Evolutionary conservation across 495 filamentous ascomycete species (phyloP), one percentile per base, ranked within the genome.

Genomic region (Neurospora sp.): DNA sequence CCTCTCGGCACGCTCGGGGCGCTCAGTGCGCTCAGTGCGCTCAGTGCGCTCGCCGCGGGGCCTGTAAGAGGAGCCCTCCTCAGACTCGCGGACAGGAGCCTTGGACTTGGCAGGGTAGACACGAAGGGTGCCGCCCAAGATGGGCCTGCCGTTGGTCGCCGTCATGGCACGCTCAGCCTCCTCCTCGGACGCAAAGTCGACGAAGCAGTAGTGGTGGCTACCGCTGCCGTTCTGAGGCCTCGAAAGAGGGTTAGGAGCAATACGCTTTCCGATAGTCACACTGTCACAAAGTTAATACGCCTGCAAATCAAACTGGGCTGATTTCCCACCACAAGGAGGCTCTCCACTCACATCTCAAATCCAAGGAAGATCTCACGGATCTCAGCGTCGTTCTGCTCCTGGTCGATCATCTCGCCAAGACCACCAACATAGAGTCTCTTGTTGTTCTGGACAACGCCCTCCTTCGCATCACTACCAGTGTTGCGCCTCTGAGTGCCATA

Each of bases 371-470:
- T 83, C 14, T 82, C 79, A 31, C 81, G 83, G 10, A 91, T 84
- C 73, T 89, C 84, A 31, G 75, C 78, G 45, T 87, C 83, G 69
- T 89, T 83, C 6, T 82, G 81, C 17, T 82, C 83, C 53, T 89
- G 86, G 72, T 88, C 86, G n/a, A 82, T 76, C 83, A 90, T 85
- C 59, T 82, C 81, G 3, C 88, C 88, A 12, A 91, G 79, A 1
- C 89, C 89, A 69, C 89, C 90, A 22, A 92, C 87, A 77, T 89
- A 91, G 5, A 92, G 81, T 22, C 89, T 84, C 70, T 83, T 81
- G 70, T 86, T 85, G 44, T 89, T 77, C 10, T 41, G 35, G 5
- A 22, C 78, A 3, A 16, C 20, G 38, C 70, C 44, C 9, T 65
- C 61, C 27, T 48, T 74, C 70, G 70, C 68, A 22, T 71, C 68